Percentiles rank a stretch among this genome's conserved stretches.
phyloP scores from a whole-genome alignment of 78 protist genomes.

The Anaeramoeba ignava region DNA sequence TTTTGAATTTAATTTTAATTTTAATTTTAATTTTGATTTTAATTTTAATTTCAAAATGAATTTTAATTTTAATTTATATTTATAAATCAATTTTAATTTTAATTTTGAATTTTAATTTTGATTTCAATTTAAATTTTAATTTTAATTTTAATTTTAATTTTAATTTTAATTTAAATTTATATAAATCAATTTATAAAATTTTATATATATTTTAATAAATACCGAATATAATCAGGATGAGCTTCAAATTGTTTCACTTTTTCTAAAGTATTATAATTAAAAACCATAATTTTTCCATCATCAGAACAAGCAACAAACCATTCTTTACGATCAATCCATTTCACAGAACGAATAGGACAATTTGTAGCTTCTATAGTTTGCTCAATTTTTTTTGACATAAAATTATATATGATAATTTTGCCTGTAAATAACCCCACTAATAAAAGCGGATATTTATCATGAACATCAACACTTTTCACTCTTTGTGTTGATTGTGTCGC shows the following conservation, averaged over 20 bases:
- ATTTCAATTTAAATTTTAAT: no score
- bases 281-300: slow-evolving; percentile 60
- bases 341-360: slow-evolving; percentile 65
- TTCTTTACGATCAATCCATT: slow-evolving; percentile 83
- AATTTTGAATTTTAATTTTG: no score
- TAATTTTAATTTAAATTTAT: no score
- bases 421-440: slow-evolving; percentile 83
- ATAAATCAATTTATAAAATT: no score
- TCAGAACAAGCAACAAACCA: slow-evolving; percentile 91
- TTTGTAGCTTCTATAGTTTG: background rate
- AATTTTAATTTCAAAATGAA: no score
- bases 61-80: no score
- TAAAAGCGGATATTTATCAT: slow-evolving; percentile 93
- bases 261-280: slow-evolving; percentile 90
- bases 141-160: no score
- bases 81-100: no score
- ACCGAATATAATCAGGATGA: slow-evolving; percentile 92
- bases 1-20: no score
- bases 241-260: slow-evolving; percentile 82
- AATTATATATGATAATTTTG: slow-evolving; percentile 80
- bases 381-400: background rate
- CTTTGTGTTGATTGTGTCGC: no score
- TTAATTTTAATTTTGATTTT: no score
- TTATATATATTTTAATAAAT: no score
- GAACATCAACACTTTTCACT: slow-evolving; percentile 93